Conservation (phyloP, 1,139 yeast species). For the Suhomyces panamericanus region DNA sequence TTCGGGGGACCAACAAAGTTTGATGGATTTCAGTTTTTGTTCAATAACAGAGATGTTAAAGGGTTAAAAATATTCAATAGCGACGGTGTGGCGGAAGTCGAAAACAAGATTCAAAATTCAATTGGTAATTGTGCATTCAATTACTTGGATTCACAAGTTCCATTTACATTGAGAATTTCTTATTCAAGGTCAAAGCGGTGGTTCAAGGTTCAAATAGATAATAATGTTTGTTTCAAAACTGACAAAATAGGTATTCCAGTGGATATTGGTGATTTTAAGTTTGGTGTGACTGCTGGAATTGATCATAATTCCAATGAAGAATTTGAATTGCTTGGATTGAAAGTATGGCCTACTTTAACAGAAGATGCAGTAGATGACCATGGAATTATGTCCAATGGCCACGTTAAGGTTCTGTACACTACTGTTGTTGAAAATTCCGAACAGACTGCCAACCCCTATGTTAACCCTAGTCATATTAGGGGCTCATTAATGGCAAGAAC, state of each 20-base stretch:
- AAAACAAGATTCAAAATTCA: slow-evolving; percentile 26
- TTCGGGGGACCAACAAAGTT: slow-evolving; percentile 54
- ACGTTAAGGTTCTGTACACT: slow-evolving; percentile 26
- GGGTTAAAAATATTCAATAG: slow-evolving; percentile 58
- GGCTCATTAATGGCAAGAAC: slow-evolving; percentile 43
- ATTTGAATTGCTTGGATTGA: slow-evolving; percentile 59
- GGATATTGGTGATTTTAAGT: slow-evolving; percentile 29
- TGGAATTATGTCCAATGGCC: slow-evolving; percentile 51
- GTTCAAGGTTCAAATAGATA: slow-evolving; percentile 68
- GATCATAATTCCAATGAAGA: slow-evolving; percentile 47
- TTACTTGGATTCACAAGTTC: slow-evolving; percentile 68
- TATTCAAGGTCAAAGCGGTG: slow-evolving; percentile 45
- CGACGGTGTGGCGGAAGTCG: slow-evolving; percentile 46
- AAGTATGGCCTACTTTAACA: slow-evolving; percentile 53
- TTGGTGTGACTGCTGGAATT: slow-evolving; percentile 55
- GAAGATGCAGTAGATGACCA: slow-evolving; percentile 61
- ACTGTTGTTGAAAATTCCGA: slow-evolving; percentile 20
- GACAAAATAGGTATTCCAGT: slow-evolving; percentile 46
- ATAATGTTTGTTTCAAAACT: slow-evolving; percentile 68
- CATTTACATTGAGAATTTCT: slow-evolving; percentile 63
- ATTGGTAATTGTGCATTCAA: slow-evolving; percentile 59
- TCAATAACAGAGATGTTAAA: slow-evolving; percentile 49
- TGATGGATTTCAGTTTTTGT: slow-evolving; percentile 61
- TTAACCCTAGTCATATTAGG: slow-evolving; percentile 27
- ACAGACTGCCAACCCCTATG: slow-evolving; percentile 2